Base-by-base conservation (phyloP, 1,139 yeast species). In the Diutina pseudorugosa region DNA sequence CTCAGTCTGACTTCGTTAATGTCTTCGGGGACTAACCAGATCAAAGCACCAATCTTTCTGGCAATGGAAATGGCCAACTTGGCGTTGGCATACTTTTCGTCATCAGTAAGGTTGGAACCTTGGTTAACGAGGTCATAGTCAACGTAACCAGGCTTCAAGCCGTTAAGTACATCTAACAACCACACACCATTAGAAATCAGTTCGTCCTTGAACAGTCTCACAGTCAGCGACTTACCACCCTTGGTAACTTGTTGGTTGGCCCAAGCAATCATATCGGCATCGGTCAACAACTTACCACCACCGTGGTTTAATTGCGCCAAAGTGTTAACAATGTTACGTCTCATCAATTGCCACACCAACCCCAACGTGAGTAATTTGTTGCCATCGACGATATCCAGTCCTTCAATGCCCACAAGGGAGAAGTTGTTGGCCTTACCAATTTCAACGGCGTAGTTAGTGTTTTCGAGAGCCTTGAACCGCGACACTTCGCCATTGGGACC, bases 1-100 rank as follows among this genome's bases (percentile, higher is more conserved):
- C 98, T 83, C 51, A 95, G 77, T 71, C 98, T 85, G 47, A 94
- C 97, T 71, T 91, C 98, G 61, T 84, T 88, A 62, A 93, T 93
- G 73, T 93, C 99, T 69, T 93, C 99, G n/a, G 99, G 99, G 30
- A 93, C 96, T 62, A 93, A 77, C 97, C 98, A 93, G 62, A 93
- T 93, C 66, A 94, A 81, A 48, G 97, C 98, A 55, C 99, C 99
- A 60, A 93, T 73, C 69, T 94, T 93, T 78, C 99, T 86, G 41
- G 98, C 98, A 64, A 93, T 93, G 1, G 98, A 93, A 66, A 93
- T 93, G 30, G 98, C 98, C 68, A 93, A 79, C 72, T 87, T 87
- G 36, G 98, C 98, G 66, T 93, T 93, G 47, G 96, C 96, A 62
- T 89, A 88, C 65, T 77, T 80, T 61, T 90, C 95, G 57, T 90